phyloP scores from a whole-genome alignment of 2,329 filamentous ascomycete genomes.

The Dactylellina sp. region DNA sequence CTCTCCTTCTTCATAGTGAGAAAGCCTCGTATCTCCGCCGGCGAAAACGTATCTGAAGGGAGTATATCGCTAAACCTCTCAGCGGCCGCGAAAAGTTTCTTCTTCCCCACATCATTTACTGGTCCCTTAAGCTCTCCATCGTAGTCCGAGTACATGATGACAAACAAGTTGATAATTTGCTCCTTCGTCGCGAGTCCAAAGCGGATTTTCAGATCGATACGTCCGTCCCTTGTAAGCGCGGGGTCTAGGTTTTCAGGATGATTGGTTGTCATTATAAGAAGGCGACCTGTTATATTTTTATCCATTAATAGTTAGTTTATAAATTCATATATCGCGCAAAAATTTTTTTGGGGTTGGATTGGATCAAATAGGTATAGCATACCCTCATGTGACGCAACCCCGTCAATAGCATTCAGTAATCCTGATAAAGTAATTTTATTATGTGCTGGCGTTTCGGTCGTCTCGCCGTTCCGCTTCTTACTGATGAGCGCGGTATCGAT shows the following conservation, averaged over 20 bases:
- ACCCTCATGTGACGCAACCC: conserved; percentile 76
- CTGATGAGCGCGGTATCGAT: conserved; percentile 67
- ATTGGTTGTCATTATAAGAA: conserved; percentile 76
- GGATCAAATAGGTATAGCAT: conserved; percentile 52
- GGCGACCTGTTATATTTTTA: conserved; percentile 64
- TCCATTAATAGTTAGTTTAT: neutral
- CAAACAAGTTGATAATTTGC: conserved; percentile 58
- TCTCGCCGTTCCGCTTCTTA: conserved; percentile 62
- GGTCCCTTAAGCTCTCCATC: conserved; percentile 8
- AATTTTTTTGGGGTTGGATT: too few relatives aligned
- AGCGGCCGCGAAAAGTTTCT: conserved; percentile 67
- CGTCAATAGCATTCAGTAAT: conserved; percentile 77
- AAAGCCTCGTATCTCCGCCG: conserved; percentile 75
- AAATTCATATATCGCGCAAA: too few relatives aligned
- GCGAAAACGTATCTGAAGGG: conserved; percentile 69
- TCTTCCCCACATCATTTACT: conserved; percentile 61
- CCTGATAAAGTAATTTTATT: conserved; percentile 72
- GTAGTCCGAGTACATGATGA: conserved; percentile 57
- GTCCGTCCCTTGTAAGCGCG: conserved; percentile 73
- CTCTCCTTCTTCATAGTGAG: conserved; percentile 73
- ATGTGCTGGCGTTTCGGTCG: conserved; percentile 9
- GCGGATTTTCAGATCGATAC: conserved; percentile 68
- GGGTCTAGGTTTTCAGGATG: conserved; percentile 73
- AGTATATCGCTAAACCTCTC: conserved; percentile 68
- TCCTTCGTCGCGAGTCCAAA: conserved; percentile 59